Base-by-base conservation (phyloP, 2,329 filamentous ascomycete species). In the Fusarium sp. region DNA sequence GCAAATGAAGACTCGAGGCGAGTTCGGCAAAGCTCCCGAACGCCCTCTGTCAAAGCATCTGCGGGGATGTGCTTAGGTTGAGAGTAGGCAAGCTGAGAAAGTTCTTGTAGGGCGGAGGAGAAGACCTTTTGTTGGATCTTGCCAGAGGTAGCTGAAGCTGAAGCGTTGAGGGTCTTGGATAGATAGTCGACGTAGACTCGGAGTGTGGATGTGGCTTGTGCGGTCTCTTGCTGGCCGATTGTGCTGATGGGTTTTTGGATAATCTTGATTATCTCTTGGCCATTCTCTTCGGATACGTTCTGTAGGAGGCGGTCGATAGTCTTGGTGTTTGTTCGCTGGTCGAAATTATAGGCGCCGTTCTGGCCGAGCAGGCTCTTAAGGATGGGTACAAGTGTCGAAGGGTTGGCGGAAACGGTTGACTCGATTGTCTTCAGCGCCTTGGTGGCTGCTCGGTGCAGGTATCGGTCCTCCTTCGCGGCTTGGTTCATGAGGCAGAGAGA, bases 401-500 rank as follows among this genome's bases (percentile, higher is more conserved):
- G 88, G 8, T 91, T 83, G 7, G 85, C 82, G 63, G 91, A 87
- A 3, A 90, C 90, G 18, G 89, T 87, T 27, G 83, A 81, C 71
- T 93, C 88, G 16, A 97, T 85, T 1, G 88, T 83, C 72, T 92
- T 92, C n/a, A 96, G 81, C 2, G 92, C 88, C 75, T 92, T 93
- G 53, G 90, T 83, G 4, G 95, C 93, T 45, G 93, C 91, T 41
- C 90, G 90, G 79, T 97, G 91, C 16, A 97, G 84, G 74, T 93
- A 94, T 22, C 93, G 87, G 71, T 95, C 92, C 68, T 92, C 85
- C 48, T 92, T 90, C 4, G 91, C 88, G 8, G 94, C 88, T 75
- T 97, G 93, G 77, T 97, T 96, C 80, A 93, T 91, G 47, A 97
- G 82, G 75, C 91, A 95, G 51, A 89, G 87, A 81, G 97, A 90